Base-by-base conservation (phyloP, 1,284 basidiomycete species). In the Ganoderma meredithae region DNA sequence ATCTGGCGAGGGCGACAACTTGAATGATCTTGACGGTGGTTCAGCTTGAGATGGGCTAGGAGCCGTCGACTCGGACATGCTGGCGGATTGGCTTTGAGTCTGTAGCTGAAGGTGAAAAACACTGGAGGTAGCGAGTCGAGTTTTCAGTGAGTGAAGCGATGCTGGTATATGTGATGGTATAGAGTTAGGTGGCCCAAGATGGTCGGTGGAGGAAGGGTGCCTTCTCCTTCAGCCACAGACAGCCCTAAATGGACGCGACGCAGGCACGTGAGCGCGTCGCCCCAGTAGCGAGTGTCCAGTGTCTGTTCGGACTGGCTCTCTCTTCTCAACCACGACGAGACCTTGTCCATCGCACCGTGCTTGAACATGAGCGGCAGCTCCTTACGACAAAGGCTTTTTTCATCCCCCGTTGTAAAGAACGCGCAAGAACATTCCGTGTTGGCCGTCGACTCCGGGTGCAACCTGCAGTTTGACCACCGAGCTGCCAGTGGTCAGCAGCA, bases 231-330 rank as follows among this genome's bases (percentile, higher is more conserved):
- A 62, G 67, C 67, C 68, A 66, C 67, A 60, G 41, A 39, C 39
- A 6, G 58, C 58, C 39, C 12, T 6, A 60, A 40, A 22, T 52
- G 25, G 40, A 60, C 36, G 58, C 39, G 58, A 40, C 13, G 58
- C 13, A 60, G 4, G 68, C 71, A 72, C 69, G 71, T 72, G 71
- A 67, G 43, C 71, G 71, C 55, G 71, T 70, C 69, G 62, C n/a
- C 44, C 19, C 58, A 41, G 27, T 25, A 22, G 22, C 13, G 49
- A 65, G 52, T 31, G 43, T 27, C 44, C 33, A 52, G 33, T 53
- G 56, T 56, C n/a, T 55, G 52, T 36, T 39, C 8, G 7, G 2
- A 31, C 19, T 33, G 17, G 9, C 33, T n/a, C 55, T 36, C 19
- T 58, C 10, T n/a, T 33, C 31, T 58, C 55, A 17, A 12, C 55